A percentile compares a stretch with the other conserved stretches of the same genome.
Conservation (phyloP, 768 basidiomycete species). For the Leccinum imitatum region DNA sequence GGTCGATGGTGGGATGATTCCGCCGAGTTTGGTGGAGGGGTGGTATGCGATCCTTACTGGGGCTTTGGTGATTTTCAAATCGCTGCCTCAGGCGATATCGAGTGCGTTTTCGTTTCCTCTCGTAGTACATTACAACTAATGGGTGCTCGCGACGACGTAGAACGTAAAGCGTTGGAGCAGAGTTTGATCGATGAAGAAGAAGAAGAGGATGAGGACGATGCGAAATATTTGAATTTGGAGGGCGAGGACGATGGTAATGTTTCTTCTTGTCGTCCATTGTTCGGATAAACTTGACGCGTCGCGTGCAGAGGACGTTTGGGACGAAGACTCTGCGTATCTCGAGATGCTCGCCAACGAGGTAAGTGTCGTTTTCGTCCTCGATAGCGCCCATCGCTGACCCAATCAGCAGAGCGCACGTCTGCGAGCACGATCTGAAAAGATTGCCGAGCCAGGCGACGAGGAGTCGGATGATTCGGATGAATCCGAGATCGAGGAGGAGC, state of each 20-base stretch:
- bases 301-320: conserved; percentile 78
- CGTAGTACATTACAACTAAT: background rate
- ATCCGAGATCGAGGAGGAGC: conserved; percentile 75
- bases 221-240: conserved; percentile 55
- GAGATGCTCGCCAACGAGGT: conserved; percentile 86
- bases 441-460: conserved; percentile 27
- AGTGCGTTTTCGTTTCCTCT: conserved; percentile 41
- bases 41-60: conserved; percentile 78
- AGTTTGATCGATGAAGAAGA: conserved; percentile 41
- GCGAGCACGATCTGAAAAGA: conserved; percentile 57
- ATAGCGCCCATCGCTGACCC: background rate
- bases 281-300: background rate
- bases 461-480: conserved; percentile 46
- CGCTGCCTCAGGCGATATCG: conserved; percentile 72
- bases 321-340: conserved; percentile 85
- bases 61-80: conserved; percentile 71
- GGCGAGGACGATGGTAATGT: conserved; percentile 60
- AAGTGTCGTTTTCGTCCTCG: conserved; percentile 10
- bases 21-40: conserved; percentile 59
- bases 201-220: conserved; percentile 51
- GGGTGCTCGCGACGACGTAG: conserved; percentile 33
- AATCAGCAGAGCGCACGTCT: conserved; percentile 63
- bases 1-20: conserved; percentile 52
- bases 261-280: background rate
- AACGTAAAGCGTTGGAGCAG: conserved; percentile 61